Evolutionary conservation across 176 grass and related monocot species (phyloP).

Genomic region (Avena sativa): DNA sequence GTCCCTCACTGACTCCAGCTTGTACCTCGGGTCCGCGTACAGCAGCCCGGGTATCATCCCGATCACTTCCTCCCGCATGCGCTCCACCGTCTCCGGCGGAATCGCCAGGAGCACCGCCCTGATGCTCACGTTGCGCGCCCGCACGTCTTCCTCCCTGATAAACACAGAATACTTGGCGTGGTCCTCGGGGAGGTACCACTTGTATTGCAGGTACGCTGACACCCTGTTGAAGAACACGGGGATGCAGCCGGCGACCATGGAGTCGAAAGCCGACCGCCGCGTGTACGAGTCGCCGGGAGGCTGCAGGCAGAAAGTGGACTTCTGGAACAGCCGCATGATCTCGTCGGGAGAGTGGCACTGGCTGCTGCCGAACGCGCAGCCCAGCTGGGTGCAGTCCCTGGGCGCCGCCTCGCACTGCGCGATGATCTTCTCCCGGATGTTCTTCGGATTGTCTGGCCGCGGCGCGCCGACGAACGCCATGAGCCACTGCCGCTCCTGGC

Average conservation of each 20-base stretch:
- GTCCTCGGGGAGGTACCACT: constrained; percentile 49
- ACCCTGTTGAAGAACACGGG: constrained; percentile 59
- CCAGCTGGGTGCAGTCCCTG: constrained; percentile 41
- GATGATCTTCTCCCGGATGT: constrained; percentile 62
- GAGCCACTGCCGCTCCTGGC: constrained; percentile 40
- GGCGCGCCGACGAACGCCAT: constrained; percentile 76
- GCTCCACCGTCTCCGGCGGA: constrained; percentile 33
- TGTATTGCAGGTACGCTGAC: constrained; percentile 57
- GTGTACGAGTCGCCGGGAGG: constrained; percentile 57
- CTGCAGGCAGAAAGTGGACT: constrained; percentile 58
- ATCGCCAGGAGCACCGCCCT: constrained; percentile 50
- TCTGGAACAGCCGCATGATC: constrained; percentile 64
- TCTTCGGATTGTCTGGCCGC: constrained; percentile 44
- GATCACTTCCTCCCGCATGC: constrained; percentile 55
- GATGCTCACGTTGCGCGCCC: constrained; percentile 49
- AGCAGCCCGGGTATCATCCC: constrained; percentile 45
- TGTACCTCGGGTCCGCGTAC: constrained; percentile 50
- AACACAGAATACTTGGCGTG: constrained; percentile 52
- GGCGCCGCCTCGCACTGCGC: constrained; percentile 53
- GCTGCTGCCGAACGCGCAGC: constrained; percentile 52
- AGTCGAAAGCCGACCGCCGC: constrained; percentile 59
- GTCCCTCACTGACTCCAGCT: constrained; percentile 51
- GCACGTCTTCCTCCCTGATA: constrained; percentile 48
- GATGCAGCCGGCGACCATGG: constrained; percentile 61
- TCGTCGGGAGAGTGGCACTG: constrained; percentile 50